Evolutionary conservation across 371 early-diverging fungal genomes (phyloP), one percentile per base, ranked within the genome.

Genomic region (Circinella umbellata): DNA sequence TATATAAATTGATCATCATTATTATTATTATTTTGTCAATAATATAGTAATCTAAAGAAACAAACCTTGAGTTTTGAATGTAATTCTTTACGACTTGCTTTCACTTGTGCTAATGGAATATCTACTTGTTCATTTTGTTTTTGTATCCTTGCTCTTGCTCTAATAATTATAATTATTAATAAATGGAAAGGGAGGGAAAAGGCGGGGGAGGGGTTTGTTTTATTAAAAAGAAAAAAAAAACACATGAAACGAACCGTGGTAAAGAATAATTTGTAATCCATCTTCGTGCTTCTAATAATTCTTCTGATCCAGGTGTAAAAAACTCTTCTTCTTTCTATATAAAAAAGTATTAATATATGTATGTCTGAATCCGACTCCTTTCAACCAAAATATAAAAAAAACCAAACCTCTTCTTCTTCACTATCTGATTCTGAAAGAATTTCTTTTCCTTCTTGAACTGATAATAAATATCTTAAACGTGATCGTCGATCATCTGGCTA

Each of bases 401-500:
- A 15, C 37, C 60, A 17, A 69, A 42, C 49, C 65, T 85, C 85
- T 37, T 86, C 85, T 4, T 82, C 80, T 59, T 88, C 90, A 11
- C 79, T 76, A 48, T 75, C 74, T 27, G 72, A 84, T 37, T 76
- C 85, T 27, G 75, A 82, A 46, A 80, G 80, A 15, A 81, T 81
- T 13, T 80, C 79, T 15, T 67, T 75, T 9, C 83, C 85, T 63
- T 87, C 88, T 36, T 76, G 71, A 63, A 83, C 86, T 38, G 89
- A 89, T 67, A 98, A 61, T 10, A 95, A 65, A 55, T 87, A 88
- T 61, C 96, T 83, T 57, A 97, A 72, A 67, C 98, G 93, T 72
- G 92, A 90, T 42, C 98, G 86, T 57, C 98, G 84, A 73, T 98
- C 98, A 37, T 90, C 94, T 38, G 96, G 93, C 92, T 95, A 59